A percentile compares a stretch with the other conserved stretches of the same genome.
Evolutionary conservation across 2,329 filamentous ascomycete species (phyloP).

Genomic region (Colletotrichum lupini): DNA sequence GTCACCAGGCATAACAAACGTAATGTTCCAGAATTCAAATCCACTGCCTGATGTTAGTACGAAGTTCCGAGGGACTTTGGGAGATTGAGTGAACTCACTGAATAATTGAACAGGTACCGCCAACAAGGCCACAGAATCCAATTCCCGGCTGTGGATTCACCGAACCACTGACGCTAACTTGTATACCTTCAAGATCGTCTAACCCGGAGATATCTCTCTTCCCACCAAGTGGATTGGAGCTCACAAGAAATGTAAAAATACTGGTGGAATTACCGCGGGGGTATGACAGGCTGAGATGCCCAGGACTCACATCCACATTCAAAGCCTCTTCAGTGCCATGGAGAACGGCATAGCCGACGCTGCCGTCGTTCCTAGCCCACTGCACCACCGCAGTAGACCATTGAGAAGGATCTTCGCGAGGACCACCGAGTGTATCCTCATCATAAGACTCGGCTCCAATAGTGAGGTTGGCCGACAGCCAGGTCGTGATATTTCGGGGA

Average conservation of each 20-base stretch:
- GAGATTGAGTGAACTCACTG: background rate
- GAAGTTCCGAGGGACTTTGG: too few species aligned
- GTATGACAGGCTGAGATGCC: conserved; percentile 61
- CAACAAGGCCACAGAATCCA: conserved; percentile 20
- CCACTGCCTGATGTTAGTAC: background rate
- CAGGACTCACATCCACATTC: conserved; percentile 52
- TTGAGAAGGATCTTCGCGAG: conserved; percentile 58
- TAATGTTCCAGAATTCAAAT: conserved; percentile 48
- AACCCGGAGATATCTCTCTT: conserved; percentile 56
- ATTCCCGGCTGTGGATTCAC: conserved; percentile 42
- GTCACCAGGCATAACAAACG: conserved; percentile 50
- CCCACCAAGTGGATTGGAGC: conserved; percentile 51
- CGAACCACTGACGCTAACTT: conserved; percentile 55
- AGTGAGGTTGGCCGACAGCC: conserved; percentile 65
- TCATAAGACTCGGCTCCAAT: conserved; percentile 70
- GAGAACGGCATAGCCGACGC: conserved; percentile 47
- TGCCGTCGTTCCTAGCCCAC: conserved; percentile 56
- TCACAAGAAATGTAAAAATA: conserved; percentile 61
- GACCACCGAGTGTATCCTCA: conserved; percentile 65
- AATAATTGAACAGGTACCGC: conserved; percentile 15
- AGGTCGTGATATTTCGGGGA: conserved; percentile 68
- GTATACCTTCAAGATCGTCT: conserved; percentile 59
- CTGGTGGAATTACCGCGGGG: conserved; percentile 60
- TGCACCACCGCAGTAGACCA: conserved; percentile 71
- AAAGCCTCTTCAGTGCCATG: conserved; percentile 52